Evolutionary conservation across 768 basidiomycete genomes (phyloP).

Genomic region (Boletellus ananas): DNA sequence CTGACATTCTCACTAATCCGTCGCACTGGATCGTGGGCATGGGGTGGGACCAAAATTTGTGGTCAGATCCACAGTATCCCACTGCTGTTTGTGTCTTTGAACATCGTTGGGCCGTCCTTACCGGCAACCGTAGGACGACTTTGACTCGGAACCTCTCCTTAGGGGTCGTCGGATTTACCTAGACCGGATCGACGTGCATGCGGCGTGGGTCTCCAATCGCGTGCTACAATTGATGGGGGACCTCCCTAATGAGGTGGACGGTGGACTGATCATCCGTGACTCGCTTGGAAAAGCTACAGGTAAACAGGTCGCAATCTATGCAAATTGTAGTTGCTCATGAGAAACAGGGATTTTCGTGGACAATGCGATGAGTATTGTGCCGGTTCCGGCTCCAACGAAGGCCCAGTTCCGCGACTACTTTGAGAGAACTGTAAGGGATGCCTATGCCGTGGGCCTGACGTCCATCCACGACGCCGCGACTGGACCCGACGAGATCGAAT

Average conservation of each 20-base stretch:
- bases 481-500: slow-evolving; percentile 47
- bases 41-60: slow-evolving; percentile 93
- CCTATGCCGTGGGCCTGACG: slow-evolving; percentile 76
- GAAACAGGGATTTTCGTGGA: slow-evolving; percentile 71
- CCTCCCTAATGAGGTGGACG: slow-evolving; percentile 61
- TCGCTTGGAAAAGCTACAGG: slow-evolving; percentile 64
- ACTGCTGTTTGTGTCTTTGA: slow-evolving; percentile 50
- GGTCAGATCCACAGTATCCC: slow-evolving; percentile 63
- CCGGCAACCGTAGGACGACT: slow-evolving; percentile 52
- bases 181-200: slow-evolving; percentile 77
- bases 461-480: slow-evolving; percentile 81
- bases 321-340: not conserved
- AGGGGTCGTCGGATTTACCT: slow-evolving; percentile 69
- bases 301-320: slow-evolving; percentile 12
- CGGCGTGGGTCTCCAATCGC: slow-evolving; percentile 77
- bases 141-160: slow-evolving; percentile 67
- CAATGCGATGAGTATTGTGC: slow-evolving; percentile 79
- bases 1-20: slow-evolving; percentile 50
- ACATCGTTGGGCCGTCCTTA: slow-evolving; percentile 4
- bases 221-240: slow-evolving; percentile 62
- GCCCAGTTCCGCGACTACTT: slow-evolving; percentile 58
- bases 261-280: slow-evolving; percentile 73
- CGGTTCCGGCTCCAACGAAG: slow-evolving; percentile 58
- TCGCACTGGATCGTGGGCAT: slow-evolving; percentile 75
- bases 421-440: slow-evolving; percentile 60